Conservation (phyloP, 345 rosid genomes). For the Eucalyptus pauciflora region DNA sequence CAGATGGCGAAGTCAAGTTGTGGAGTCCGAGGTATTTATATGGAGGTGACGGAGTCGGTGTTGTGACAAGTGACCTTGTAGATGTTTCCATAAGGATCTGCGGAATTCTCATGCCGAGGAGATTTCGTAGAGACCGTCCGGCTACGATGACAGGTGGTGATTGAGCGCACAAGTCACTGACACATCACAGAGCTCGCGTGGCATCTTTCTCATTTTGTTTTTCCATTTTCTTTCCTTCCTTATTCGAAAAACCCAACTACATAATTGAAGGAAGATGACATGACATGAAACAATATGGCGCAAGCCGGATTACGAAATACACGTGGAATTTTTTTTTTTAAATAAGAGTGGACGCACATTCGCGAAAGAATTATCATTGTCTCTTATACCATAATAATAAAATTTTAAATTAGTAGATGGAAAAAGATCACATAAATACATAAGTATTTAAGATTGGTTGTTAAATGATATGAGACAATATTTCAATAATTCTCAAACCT, state of each 20-base stretch:
- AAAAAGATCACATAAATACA: fast-evolving
- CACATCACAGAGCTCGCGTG: neutral
- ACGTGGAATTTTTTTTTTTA: fast-evolving
- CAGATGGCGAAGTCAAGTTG: neutral
- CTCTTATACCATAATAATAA: fast-evolving
- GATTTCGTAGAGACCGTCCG: neutral
- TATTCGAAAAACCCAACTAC: neutral
- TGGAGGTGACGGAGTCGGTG: neutral
- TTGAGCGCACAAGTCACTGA: neutral
- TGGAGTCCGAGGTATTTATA: neutral
- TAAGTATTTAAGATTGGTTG: fast-evolving
- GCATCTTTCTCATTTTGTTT: neutral
- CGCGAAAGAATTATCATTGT: fast-evolving
- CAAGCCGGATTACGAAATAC: no score
- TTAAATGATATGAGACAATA: fast-evolving
- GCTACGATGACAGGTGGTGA: neutral
- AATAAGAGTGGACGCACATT: no score
- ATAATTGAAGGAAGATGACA: no score
- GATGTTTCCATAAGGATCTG: neutral
- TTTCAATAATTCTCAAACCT: neutral
- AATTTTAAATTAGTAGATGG: fast-evolving
- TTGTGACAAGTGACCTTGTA: neutral
- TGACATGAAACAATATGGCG: no score
- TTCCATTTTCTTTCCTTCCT: neutral
- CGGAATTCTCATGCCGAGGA: neutral